Percentiles rank a stretch among this genome's conserved stretches.
Conservation (phyloP, 176 grass and related monocot genomes). For the Oryza nivara region DNA sequence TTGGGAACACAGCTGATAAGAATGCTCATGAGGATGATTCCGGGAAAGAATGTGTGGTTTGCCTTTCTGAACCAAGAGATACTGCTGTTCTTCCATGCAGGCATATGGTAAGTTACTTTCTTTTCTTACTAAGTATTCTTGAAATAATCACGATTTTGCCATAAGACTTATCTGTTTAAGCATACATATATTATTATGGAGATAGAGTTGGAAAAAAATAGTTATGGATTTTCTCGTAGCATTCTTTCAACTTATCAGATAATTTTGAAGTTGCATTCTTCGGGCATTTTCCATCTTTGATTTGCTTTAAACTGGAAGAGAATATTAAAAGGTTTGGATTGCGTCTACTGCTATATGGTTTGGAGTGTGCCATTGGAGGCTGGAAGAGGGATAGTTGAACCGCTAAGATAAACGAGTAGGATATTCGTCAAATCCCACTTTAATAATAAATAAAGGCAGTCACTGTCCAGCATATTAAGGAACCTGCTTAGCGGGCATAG, state of each 20-base stretch:
- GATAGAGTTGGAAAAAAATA: not conserved
- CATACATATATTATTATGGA: not conserved
- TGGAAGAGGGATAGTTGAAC: not conserved
- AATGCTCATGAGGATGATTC: slow-evolving; percentile 51
- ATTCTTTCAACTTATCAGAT: not conserved
- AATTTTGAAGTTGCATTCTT: not conserved
- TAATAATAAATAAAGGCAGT: not conserved
- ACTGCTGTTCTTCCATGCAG: slow-evolving; percentile 68
- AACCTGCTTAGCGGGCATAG: not conserved
- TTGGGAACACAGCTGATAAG: slow-evolving; percentile 47
- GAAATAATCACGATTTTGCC: not conserved
- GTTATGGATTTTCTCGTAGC: not conserved
- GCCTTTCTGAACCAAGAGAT: slow-evolving; percentile 67
- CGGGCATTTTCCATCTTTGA: not conserved
- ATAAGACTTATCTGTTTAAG: not conserved
- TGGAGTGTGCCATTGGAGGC: not conserved
- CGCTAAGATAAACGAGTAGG: not conserved
- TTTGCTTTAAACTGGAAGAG: not conserved
- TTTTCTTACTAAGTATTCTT: slow-evolving; percentile 2
- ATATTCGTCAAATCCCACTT: not conserved
- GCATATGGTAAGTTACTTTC: slow-evolving; percentile 63
- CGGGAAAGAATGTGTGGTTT: slow-evolving; percentile 75
- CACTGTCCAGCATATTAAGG: not conserved
- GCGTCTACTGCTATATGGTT: not conserved
- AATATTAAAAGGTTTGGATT: not conserved